Percentiles rank a stretch among this genome's conserved stretches.
These are phyloP conservation scores for Lepiota venenata DNA, from an alignment of 768 basidiomycete genomes.

Conservation along the genomic window DNA sequence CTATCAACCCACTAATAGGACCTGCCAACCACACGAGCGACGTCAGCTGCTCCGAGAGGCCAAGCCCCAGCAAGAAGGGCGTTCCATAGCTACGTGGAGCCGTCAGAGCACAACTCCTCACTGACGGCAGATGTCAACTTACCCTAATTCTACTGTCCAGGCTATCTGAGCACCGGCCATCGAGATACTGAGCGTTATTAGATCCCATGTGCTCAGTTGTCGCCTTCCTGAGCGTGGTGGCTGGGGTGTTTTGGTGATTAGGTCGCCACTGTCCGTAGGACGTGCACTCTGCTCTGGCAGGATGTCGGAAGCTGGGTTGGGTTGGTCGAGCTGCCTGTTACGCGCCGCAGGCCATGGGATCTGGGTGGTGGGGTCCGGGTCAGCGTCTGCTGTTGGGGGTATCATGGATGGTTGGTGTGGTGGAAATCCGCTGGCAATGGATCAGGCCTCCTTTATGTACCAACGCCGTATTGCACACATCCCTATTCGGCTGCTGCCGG, in stretches of 20 bases:
- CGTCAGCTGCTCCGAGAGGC: conserved; percentile 84
- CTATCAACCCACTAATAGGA: conserved; percentile 91
- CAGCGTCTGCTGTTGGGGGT: conserved; percentile 56
- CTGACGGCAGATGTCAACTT: conserved; percentile 22
- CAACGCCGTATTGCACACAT: neutral
- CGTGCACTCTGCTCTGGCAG: conserved; percentile 12
- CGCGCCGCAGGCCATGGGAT: conserved; percentile 67
- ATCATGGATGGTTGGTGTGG: conserved; percentile 43
- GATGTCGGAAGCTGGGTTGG: conserved; percentile 15
- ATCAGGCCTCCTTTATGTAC: neutral
- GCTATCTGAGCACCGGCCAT: conserved; percentile 95
- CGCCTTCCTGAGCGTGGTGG: conserved; percentile 25
- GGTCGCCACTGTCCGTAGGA: conserved; percentile 11
- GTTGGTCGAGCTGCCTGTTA: conserved; percentile 23
- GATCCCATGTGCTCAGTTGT: conserved; percentile 57
- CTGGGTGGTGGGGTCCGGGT: conserved; percentile 74
- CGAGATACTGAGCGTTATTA: conserved; percentile 81
- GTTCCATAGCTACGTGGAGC: conserved; percentile 76
- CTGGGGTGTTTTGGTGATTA: conserved; percentile 17
- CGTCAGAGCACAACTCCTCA: neutral
- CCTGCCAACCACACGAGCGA: conserved; percentile 95
- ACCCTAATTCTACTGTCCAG: conserved; percentile 96
- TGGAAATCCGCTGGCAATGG: neutral
- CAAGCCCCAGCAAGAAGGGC: conserved; percentile 73
- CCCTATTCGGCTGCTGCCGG: conserved; percentile 7